Base-by-base conservation (phyloP, 805 yeast species). In the Naumovozyma castellii region DNA sequence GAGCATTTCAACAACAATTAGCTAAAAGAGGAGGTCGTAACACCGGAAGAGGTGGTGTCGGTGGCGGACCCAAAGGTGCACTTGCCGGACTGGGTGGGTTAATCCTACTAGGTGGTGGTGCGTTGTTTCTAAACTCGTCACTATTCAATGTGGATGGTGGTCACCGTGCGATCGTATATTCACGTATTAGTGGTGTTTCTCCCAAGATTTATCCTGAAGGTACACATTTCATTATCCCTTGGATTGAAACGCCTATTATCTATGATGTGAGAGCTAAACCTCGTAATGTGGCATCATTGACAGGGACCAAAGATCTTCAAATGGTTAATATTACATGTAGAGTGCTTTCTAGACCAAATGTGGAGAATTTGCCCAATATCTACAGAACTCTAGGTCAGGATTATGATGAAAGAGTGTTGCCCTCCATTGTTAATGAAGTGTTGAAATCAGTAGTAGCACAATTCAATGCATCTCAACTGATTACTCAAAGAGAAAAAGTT, bases 291-390 rank as follows among this genome's bases (percentile, higher is more conserved):
- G 84, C 97, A 12, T 85, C 96, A 18, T 73, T 94, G 55, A 92
- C 98, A 1, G 98, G 98, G 49, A 92, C 98, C 17, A 92, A 92
- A 68, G 98, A 92, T 66, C 73, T 92, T 59, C 98, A 92, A 69
- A 92, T 92, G 98, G 98, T 92, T 37, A 92, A 87, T 64, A 90
- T 92, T 58, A 90, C 97, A n/a, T 92, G 98, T 65, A 81, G 98
- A 69, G 98, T 92, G 18, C 74, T 92, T 53, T 82, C 94, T 41
- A 80, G 88, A 61, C 98, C 98, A 0, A 81, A 83, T 42, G 73
- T 86, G 20, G 62, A 65, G 38, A 77, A 86, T 38, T 71, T 92
- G 50, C 95, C 97, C 18, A 72, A 71, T 10, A 84, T 92, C 49
- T 92, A 76, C 68, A 79, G 97, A 59, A 92, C 98, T 2, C 70